Percentiles rank a stretch among this genome's conserved stretches.
phyloP scores from a whole-genome alignment of 495 filamentous ascomycete genomes.

The Parathielavia appendiculata region DNA sequence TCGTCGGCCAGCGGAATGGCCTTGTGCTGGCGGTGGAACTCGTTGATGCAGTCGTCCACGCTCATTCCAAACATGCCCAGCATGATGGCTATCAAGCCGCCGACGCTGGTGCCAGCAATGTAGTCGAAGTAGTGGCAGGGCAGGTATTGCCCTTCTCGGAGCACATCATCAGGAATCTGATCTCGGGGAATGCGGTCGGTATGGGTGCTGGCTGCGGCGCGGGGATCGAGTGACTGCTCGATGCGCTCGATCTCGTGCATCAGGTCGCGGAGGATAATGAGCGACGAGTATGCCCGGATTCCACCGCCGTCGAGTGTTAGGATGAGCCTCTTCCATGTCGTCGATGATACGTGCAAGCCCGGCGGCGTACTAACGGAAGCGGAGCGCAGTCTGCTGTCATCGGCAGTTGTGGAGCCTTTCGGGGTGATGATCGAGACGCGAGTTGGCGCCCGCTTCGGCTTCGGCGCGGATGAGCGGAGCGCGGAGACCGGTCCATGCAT shows the following conservation, averaged over 20 bases:
- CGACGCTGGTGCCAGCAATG: conserved; percentile 38
- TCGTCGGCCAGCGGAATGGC: conserved; percentile 27
- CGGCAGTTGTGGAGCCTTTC: conserved; percentile 15
- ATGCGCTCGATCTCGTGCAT: conserved; percentile 29
- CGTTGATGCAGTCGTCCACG: conserved; percentile 29
- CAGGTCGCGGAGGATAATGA: conserved; percentile 27
- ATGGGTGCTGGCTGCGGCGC: conserved; percentile 26
- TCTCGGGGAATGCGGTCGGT: conserved; percentile 23
- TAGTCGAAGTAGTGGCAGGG: conserved; percentile 48
- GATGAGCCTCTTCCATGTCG: conserved; percentile 30
- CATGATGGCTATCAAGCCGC: conserved; percentile 37
- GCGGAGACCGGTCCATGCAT: conserved; percentile 18
- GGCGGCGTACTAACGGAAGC: conserved; percentile 10
- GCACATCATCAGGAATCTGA: conserved; percentile 42
- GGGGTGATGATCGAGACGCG: conserved; percentile 30
- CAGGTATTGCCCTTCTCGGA: conserved; percentile 39
- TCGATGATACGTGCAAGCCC: conserved; percentile 23
- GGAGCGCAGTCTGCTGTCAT: conserved; percentile 14
- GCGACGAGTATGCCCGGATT: conserved; percentile 31
- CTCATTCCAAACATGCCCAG: conserved; percentile 30
- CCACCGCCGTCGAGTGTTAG: conserved; percentile 35
- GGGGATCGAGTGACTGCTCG: conserved; percentile 21
- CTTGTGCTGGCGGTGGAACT: conserved; percentile 31
- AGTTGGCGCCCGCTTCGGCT: conserved; percentile 24
- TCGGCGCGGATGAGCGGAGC: conserved; percentile 20